Base-by-base conservation (phyloP, 1,284 basidiomycete genomes). In the Caloboletus inedulis region DNA sequence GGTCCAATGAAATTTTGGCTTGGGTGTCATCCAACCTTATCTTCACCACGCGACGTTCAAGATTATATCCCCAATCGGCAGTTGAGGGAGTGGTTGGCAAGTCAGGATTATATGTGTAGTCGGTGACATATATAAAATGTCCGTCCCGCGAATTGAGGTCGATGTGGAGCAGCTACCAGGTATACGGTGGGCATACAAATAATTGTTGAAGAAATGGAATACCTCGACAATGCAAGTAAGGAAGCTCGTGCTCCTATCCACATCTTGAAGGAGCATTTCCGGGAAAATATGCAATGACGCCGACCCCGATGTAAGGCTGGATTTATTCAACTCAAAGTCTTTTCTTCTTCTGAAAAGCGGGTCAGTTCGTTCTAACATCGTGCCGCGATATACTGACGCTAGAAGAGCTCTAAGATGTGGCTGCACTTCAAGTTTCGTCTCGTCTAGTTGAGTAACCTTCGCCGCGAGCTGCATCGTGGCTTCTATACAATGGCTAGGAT, bases 181-280 rank as follows among this genome's bases (percentile, higher is more conserved):
- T 39, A 61, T 18, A 27, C 13, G 6, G 51, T 54, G 16, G 50
- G 54, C 7, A 50, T 40, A 16, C 7, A 23, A 34, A 43, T 30
- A 37, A 39, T 39, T 21, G 23, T 13, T 0, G 30, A 27, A 12
- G 31, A 33, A 52, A 41, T 16, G 29, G 10, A 31, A 36, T 56
- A 85, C 85, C 77, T 86, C 81, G 30, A 82, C 82, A 9, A 78
- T 74, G 58, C 82, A 84, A 45, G 76, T 75, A 56, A 85, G 78
- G 53, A 78, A 75, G 23, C 61, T 65, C 3, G 71, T 69, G 31
- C 70, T 71, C 27, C 65, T 58, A n/a, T 71, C 63, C 10, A 71
- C 76, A 49, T 82, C 75, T 53, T 72, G 61, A 52, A 88, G 68
- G 14, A 79, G 66, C 41, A 66, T 69, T 50, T 80, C 75, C 4